phyloP scores from a whole-genome alignment of 2,329 filamentous ascomycete species.

The Aspergillus neoniger region DNA sequence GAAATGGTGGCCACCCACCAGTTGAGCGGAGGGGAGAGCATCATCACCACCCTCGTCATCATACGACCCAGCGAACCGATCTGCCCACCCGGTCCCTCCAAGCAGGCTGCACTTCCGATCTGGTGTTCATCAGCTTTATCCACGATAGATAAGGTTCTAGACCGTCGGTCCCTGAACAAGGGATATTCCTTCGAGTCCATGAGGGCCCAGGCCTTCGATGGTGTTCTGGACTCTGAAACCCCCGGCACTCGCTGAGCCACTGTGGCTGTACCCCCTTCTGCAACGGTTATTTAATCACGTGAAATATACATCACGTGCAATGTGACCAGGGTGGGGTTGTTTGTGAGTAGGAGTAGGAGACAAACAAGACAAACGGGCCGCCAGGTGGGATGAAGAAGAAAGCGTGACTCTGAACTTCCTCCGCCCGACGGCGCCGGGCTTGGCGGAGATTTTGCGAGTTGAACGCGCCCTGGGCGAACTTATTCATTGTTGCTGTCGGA shows the following conservation, averaged over 20 bases:
- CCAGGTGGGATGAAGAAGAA: constrained; percentile 21
- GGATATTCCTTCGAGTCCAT: constrained; percentile 23
- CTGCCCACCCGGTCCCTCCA: constrained; percentile 6
- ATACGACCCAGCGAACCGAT: not conserved
- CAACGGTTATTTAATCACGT: constrained; percentile 7
- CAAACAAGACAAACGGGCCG: constrained; percentile 26
- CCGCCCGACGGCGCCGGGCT: constrained; percentile 19
- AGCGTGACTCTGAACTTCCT: constrained; percentile 18
- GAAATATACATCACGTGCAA: not conserved
- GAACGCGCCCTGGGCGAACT: not conserved
- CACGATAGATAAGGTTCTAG: constrained; percentile 28
- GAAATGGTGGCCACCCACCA: not conserved
- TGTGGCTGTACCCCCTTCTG: constrained; percentile 13
- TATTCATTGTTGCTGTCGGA: not conserved
- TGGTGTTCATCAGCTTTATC: constrained; percentile 15
- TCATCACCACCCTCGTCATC: too few species aligned
- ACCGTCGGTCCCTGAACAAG: constrained; percentile 25
- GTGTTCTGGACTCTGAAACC: constrained; percentile 33
- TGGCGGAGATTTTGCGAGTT: constrained; percentile 34
- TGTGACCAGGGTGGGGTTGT: constrained; percentile 4
- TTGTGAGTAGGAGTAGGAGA: not conserved
- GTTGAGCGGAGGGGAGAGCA: not conserved
- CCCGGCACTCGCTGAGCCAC: constrained; percentile 17
- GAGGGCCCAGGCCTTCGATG: constrained; percentile 32
- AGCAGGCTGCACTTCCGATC: constrained; percentile 3